Evolutionary conservation across 345 rosid genomes (phyloP), one percentile per base, ranked within the genome.

Genomic region (Eucalyptus regnans): DNA sequence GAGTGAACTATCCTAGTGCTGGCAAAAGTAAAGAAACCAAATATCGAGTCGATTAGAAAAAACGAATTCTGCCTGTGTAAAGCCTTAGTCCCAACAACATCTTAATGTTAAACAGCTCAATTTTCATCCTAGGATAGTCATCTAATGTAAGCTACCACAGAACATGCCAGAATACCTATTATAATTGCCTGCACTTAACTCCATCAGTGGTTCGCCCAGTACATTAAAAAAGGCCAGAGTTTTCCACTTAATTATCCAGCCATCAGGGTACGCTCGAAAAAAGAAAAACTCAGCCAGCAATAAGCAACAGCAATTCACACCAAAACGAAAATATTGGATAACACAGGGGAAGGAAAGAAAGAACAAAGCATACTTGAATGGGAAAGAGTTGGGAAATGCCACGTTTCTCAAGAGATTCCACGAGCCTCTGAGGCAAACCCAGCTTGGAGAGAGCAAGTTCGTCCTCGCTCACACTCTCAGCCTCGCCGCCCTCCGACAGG

Each of bases 321-420:
- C 15, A 76, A 41, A 76, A 10, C 29, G 29, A 22, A 76, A 18
- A 46, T n/a, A 13, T 31, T 46, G 8, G n/a, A 46, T 33, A 90
- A 16, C 12, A 13, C 23, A 86, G 86, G 51, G 50, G 49, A 86
- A 51, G 52, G 20, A 79, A 46, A 54, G 8, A 49, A 86, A 79
- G 52, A 20, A 41, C 51, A 83, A 88, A 58, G 49, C 79, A 22
- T 50, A 95, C 99, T 93, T 98, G 99, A 92, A 98, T 95, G 49
- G 99, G 99, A 91, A 98, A 98, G 89, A 98, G 99, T 64, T 94
- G 93, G 92, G 96, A 94, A 89, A 98, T 98, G 88, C 98, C 99
- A 37, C 99, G 97, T 86, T 94, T 94, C 90, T 92, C 93, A 12
- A 98, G 98, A 52, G 95, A 29, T 29, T 95, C 95, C 50, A 94